Evolutionary conservation across 768 basidiomycete species (phyloP), one percentile per base, ranked within the genome.

Genomic region (Leccinellum albellum): DNA sequence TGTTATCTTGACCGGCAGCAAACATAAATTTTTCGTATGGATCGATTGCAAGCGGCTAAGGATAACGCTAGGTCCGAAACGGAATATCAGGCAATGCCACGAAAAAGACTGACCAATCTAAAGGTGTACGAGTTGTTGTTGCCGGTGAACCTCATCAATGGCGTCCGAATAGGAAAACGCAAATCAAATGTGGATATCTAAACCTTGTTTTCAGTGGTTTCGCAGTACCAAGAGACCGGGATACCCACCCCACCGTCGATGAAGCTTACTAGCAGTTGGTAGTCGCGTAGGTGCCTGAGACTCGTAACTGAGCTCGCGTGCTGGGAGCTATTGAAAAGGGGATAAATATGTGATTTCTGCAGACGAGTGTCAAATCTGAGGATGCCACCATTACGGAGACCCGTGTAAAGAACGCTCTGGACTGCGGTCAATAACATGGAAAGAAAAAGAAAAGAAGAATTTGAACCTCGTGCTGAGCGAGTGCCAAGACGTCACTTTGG

Each of bases 181-280:
- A 87, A 68, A 70, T 91, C 88, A 58, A 80, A 86, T 3, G 78
- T 72, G 47, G 81, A 78, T 17, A 89, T 73, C 88, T 88, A 53
- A 33, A 37, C 29, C 33, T n/a, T 33, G 40, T n/a, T 3, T 4
- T 65, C 7, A 60, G 48, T 45, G 50, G 37, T 35, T 23, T 33
- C 15, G 33, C 3, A 10, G 14, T 8, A 14, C 33, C 21, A 37
- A 37, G 47, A 42, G 54, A 56, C 5, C 3, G 24, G 51, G 32
- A 20, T 3, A 73, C 82, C 56, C 58, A 87, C 89, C 26, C 79
- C 70, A 24, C 88, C 88, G 54, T 84, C 75, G 56, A 88, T 76
- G 21, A 82, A 80, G 66, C 82, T 79, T 1, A 79, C 75, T 2
- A 90, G 65, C 15, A 91, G 71, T 61, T 82, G 78, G 58, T 78